These are phyloP conservation scores for Mycena epipterygia DNA, from an alignment of 768 basidiomycete genomes.

Conservation along the genomic window DNA sequence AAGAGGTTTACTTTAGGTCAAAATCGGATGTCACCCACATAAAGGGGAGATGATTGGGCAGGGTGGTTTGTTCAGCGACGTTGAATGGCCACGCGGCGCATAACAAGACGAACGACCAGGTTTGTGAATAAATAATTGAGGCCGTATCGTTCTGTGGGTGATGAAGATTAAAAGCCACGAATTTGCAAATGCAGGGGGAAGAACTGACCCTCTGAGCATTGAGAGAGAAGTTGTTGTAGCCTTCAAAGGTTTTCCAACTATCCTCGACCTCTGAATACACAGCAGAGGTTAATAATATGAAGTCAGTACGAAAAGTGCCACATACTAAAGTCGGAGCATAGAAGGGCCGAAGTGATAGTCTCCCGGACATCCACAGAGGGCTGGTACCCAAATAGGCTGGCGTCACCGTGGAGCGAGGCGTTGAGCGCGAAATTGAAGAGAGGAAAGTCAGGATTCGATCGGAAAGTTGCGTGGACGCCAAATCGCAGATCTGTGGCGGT, in stretches of 20 bases:
- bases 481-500: slow-evolving; percentile 24
- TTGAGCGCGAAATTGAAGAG: slow-evolving; percentile 26
- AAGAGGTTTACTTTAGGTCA: slow-evolving; percentile 27
- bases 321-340: slow-evolving; percentile 31
- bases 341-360: slow-evolving; percentile 13
- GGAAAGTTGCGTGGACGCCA: not conserved
- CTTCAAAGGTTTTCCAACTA: slow-evolving; percentile 11
- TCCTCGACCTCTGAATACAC: slow-evolving; percentile 4
- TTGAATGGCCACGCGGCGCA: slow-evolving; percentile 25
- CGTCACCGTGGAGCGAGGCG: slow-evolving; percentile 26
- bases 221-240: slow-evolving; percentile 14
- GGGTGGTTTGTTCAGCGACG: slow-evolving; percentile 4
- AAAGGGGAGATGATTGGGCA: slow-evolving; percentile 14
- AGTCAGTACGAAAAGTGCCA: not conserved
- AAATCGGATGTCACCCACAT: slow-evolving; percentile 30
- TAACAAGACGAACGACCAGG: slow-evolving; percentile 21
- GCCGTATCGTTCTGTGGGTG: slow-evolving; percentile 22
- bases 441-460: slow-evolving; percentile 26
- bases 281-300: not conserved
- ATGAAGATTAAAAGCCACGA: not conserved
- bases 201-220: slow-evolving; percentile 12
- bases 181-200: not conserved
- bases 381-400: slow-evolving; percentile 25
- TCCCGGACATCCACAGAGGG: slow-evolving; percentile 18
- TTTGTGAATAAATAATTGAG: slow-evolving; percentile 28